Evolutionary conservation across 371 early-diverging fungal genomes (phyloP), one percentile per base, ranked within the genome.

Genomic region (Zychaea mexicana): DNA sequence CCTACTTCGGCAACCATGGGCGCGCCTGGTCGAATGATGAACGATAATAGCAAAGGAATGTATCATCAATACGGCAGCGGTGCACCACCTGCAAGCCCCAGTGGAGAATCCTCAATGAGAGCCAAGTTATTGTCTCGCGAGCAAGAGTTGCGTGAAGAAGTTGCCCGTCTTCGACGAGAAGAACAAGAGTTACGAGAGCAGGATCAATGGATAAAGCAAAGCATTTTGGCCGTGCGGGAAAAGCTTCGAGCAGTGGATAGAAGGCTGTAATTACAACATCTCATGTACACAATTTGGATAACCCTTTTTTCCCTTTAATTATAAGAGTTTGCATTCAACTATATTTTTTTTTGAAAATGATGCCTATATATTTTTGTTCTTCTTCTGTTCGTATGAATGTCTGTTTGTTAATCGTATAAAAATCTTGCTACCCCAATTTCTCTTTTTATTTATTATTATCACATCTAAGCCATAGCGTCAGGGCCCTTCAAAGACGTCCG

Each of bases 401-500:
- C 22, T 53, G 30, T 53, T 30, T 30, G 15, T 53, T 53, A 53
- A 24, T 30, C 12, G 53, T 30, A 53, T 15, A 30, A 53, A 53
- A 42, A 42, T 17, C 42, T 7, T 42, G 42, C 42, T 42, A 42
- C 42, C 15, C 42, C 55, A 54, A 12, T 53, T 28, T 54, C 30
- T 54, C 30, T 58, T 42, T 45, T 58, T 21, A 17, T 42, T 30
- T 19, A 22, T 28, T n/a, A 45, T 30, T 24, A 53, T 26, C 8
- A 53, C 13, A 21, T 53, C 42, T 79, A 77, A 61, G 74, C 72
- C 60, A 76, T 77, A 38, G 73, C 67, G 61, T 81, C 79, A 69
- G 82, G 79, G 26, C 70, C 74, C 69, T 91, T 92, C 58, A 92
- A 73, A 55, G 91, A 89, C 59, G 91, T 85, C 67, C 91, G 83